Evolutionary conservation across 2,329 filamentous ascomycete species (phyloP), one percentile per base, ranked within the genome.

Genomic region (Aphanocladium album): DNA sequence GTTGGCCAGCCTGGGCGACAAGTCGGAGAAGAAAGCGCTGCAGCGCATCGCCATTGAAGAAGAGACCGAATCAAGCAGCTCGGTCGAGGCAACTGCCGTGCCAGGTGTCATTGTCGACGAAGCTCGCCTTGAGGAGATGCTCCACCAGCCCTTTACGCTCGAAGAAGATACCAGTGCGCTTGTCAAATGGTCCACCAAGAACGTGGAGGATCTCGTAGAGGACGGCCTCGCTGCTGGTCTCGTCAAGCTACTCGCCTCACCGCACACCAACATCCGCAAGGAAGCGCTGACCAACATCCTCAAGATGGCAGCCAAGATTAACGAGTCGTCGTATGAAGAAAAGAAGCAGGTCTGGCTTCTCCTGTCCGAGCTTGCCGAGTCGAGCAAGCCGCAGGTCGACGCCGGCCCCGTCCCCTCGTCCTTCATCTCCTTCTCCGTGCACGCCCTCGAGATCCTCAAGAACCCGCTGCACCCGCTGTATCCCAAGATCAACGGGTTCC

Each of bases 401-500:
- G 76, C 77, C 8, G 76, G 76, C 3, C 82, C 88, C 1, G 77
- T 96, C 3, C 88, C 92, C 0, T 91, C 88, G 62, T 80, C 91
- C 14, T 85, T 91, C 6, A 83, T 87, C n/a, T 84, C 89, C 12
- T 95, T 96, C 67, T 88, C 91, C 8, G 81, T 83, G 51, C 85
- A 86, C 64, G 85, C 87, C 1, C 79, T 96, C 8, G 77, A 82
- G 1, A 85, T 96, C 17, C 76, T 96, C 50, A 83, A 81, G 23
- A 87, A 91, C 63, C 93, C 93, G 0, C 80, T 91, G 17, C 91
- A 96, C 70, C 85, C 84, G 62, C 83, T 97, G 41, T 98, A 96
- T 71, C 84, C 86, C 61, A 96, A 96, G 71, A 78, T 95, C 74
- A 96, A 96, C 76, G 80, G 82, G 6, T 97, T 93, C 72, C 83